phyloP scores from a whole-genome alignment of 1,284 basidiomycete species.

The Inonotus obliquus region DNA sequence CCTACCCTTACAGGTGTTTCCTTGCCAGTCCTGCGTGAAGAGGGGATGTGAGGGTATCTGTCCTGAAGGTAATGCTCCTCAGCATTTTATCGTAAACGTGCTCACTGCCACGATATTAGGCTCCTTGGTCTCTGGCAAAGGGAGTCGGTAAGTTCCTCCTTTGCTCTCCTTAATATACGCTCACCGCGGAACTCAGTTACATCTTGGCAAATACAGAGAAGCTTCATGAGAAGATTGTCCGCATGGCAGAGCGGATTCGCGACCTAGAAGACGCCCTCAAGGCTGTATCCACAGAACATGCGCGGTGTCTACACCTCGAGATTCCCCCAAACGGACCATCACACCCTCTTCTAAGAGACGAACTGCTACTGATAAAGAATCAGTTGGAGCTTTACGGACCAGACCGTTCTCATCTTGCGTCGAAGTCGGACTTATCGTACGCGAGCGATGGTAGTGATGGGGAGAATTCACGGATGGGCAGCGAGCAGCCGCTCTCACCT shows the following conservation, averaged over 20 bases:
- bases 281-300: slow-evolving; percentile 7
- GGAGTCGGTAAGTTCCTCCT: slow-evolving; percentile 9
- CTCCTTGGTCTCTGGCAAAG: slow-evolving; percentile 13
- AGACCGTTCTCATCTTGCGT: background rate
- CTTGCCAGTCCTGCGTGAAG: slow-evolving; percentile 16
- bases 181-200: slow-evolving; percentile 12
- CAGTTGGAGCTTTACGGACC: slow-evolving; percentile 14
- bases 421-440: background rate
- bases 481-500: background rate
- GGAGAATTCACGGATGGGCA: background rate
- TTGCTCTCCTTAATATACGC: background rate
- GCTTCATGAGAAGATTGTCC: slow-evolving; percentile 23
- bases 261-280: slow-evolving; percentile 16
- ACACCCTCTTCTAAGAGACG: slow-evolving; percentile 25
- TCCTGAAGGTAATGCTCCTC: slow-evolving; percentile 11
- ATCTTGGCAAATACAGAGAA: slow-evolving; percentile 25
- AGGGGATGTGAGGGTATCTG: slow-evolving; percentile 18
- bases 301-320: background rate
- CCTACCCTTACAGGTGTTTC: slow-evolving; percentile 12
- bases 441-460: background rate
- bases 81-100: background rate
- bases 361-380: slow-evolving; percentile 24
- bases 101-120: slow-evolving; percentile 1
- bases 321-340: background rate
- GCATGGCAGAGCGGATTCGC: slow-evolving; percentile 21